phyloP scores from a whole-genome alignment of 441 rosid species.

The Capsella rubella region DNA sequence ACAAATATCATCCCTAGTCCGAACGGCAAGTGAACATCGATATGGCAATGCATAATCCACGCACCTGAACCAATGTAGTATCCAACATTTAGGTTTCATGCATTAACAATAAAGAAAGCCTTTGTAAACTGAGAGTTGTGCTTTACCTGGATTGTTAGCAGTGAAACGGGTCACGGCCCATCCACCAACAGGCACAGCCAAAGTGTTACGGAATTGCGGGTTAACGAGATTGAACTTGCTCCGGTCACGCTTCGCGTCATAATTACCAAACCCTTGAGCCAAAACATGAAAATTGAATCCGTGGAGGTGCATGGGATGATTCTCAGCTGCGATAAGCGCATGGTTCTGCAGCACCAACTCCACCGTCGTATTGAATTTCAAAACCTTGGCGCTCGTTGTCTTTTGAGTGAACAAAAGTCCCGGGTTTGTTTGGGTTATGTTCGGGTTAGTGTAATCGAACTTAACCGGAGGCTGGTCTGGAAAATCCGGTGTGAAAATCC shows the following conservation, averaged over 20 bases:
- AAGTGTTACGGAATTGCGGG: conserved; percentile 71
- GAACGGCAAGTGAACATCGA: conserved; percentile 73
- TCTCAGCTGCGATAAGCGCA: conserved; percentile 65
- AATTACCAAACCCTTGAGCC: conserved; percentile 93
- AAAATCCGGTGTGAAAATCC: conserved; percentile 73
- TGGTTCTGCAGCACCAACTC: conserved; percentile 81
- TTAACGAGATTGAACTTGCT: conserved; percentile 63
- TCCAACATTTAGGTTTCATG: not conserved
- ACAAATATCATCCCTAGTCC: conserved; percentile 70
- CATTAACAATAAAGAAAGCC: too few species aligned
- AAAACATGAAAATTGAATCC: conserved; percentile 79
- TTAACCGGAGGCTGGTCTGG: conserved; percentile 65
- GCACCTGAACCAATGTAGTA: conserved; percentile 53
- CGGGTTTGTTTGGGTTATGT: conserved; percentile 33
- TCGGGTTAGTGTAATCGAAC: conserved; percentile 69
- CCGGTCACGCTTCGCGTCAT: conserved; percentile 51
- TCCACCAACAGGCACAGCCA: conserved; percentile 86
- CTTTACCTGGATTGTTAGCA: conserved; percentile 81
- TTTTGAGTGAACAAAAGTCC: conserved; percentile 55
- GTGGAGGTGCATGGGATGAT: conserved; percentile 89
- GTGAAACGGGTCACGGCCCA: conserved; percentile 87
- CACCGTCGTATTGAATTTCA: conserved; percentile 74
- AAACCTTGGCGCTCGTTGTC: conserved; percentile 58
- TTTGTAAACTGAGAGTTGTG: not conserved
- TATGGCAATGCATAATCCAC: conserved; percentile 83